A percentile compares a stretch with the other conserved stretches of the same genome.
phyloP scores from a whole-genome alignment of 2,329 filamentous ascomycete genomes.

The Thielaviopsis punctulata region DNA sequence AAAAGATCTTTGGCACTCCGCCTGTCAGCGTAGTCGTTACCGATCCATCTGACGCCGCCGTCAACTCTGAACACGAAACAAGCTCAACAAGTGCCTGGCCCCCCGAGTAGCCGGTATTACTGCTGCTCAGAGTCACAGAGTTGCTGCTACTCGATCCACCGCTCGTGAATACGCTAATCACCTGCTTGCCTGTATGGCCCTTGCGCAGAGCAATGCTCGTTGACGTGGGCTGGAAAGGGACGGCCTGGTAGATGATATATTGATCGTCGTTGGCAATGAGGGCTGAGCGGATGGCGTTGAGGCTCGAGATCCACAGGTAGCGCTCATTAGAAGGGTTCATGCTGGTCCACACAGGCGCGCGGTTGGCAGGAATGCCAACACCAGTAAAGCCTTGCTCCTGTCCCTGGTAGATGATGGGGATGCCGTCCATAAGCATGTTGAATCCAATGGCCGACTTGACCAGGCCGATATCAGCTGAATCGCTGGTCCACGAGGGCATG shows the following conservation, averaged over 20 bases:
- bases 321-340: slow-evolving; percentile 9
- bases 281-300: slow-evolving; percentile 9
- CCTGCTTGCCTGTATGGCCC: slow-evolving; percentile 10
- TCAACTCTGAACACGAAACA: slow-evolving; percentile 8
- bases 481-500: slow-evolving; percentile 25
- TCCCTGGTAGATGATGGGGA: slow-evolving; percentile 42
- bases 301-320: slow-evolving; percentile 10
- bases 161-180: slow-evolving; percentile 12
- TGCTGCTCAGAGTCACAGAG: slow-evolving; percentile 10
- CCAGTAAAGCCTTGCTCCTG: slow-evolving; percentile 39
- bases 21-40: slow-evolving; percentile 9
- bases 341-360: slow-evolving; percentile 11
- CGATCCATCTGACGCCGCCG: slow-evolving; percentile 10
- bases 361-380: slow-evolving; percentile 27
- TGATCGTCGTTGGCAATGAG: slow-evolving; percentile 9
- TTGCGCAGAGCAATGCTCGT: slow-evolving; percentile 12
- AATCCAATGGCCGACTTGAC: slow-evolving; percentile 23
- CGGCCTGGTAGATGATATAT: slow-evolving; percentile 11
- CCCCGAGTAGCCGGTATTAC: slow-evolving; percentile 9
- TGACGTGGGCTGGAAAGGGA: slow-evolving; percentile 11
- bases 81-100: slow-evolving; percentile 12
- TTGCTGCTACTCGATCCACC: slow-evolving; percentile 9
- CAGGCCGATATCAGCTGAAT: slow-evolving; percentile 36
- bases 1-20: slow-evolving; percentile 12
- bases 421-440: slow-evolving; percentile 26